A percentile compares a stretch with the other conserved stretches of the same genome.
Evolutionary conservation across 257 asterid species (phyloP).

Genomic region (Solanum arcanum): DNA sequence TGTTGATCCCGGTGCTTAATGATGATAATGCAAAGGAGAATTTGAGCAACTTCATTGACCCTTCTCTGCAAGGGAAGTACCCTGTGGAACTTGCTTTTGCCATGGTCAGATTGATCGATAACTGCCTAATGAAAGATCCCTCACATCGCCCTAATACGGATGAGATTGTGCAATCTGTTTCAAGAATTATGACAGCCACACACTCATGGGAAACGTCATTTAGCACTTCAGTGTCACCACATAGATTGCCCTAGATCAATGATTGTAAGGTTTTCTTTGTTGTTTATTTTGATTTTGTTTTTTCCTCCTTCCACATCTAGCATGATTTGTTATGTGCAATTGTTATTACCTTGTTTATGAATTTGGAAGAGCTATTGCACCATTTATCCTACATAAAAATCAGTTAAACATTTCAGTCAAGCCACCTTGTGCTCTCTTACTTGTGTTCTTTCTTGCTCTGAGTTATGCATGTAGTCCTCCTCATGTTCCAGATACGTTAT

Average conservation of each 20-base stretch:
- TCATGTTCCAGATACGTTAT: not conserved
- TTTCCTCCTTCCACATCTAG: not conserved
- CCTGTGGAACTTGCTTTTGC: constrained; percentile 36
- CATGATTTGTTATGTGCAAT: not conserved
- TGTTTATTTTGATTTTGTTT: not conserved
- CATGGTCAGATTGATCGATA: constrained; percentile 35
- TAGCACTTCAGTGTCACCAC: constrained; percentile 21
- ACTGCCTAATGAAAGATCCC: constrained; percentile 59
- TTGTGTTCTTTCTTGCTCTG: not conserved
- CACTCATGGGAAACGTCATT: constrained; percentile 46
- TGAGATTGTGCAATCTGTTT: constrained; percentile 48
- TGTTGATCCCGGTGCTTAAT: constrained; percentile 20
- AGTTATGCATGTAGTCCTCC: not conserved
- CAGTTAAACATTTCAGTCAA: not conserved
- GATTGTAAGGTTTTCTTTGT: not conserved
- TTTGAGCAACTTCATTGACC: constrained; percentile 40
- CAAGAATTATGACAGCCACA: constrained; percentile 34
- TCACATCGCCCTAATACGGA: constrained; percentile 59
- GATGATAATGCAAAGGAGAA: constrained; percentile 27
- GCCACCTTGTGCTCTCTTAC: not conserved
- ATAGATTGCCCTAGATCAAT: constrained; percentile 15
- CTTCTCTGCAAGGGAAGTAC: constrained; percentile 39
- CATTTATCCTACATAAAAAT: not conserved
- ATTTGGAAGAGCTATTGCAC: not conserved
- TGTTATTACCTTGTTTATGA: not conserved